Base-by-base conservation (phyloP, 179 eudicot genomes). In the Silene noctiflora region DNA sequence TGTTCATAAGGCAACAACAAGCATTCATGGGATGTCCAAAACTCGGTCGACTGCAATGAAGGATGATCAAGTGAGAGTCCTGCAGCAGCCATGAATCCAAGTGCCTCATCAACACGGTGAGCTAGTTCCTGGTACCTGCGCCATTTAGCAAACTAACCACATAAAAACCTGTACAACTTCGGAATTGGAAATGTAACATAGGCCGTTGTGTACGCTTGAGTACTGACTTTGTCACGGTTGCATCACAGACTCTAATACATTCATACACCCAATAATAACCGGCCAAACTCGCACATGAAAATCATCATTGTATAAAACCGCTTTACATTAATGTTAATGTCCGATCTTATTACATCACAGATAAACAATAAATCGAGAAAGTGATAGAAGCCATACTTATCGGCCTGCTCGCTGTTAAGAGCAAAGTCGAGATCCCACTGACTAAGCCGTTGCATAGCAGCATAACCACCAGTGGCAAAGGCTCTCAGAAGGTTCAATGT, bases 401-500 rank as follows among this genome's bases (percentile, higher is more conserved):
- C 98, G 1, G 89, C 96, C 76, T 89, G 96, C 67, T 89, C 94
- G 27, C 94, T 91, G 82, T 87, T 87, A 76, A 88, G 88, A 19
- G 94, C 86, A 77, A 91, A 93, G 72, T 87, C 91, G 73, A 92
- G 80, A 79, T 91, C 88, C 97, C 97, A 92, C 74, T 92, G 89
- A 60, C 80, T 85, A 62, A 91, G 85, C 81, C 97, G 84, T 78
- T 92, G 94, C 94, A 92, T 86, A 29, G 94, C 91, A 72, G 96
- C 97, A 79, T 92, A 90, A 21, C 97, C 96, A 75, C 97, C 97
- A 10, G 96, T 92, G 6, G 97, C 91, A 55, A 92, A 90, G 55
- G 96, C 91, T 84, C 97, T 89, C 84, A 92, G 80, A 14, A 92
- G 90, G 79, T 90, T 90, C 70, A 90, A 79, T 27, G 97, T 90